Percentiles rank a stretch among this genome's conserved stretches.
These are phyloP conservation scores for Erythrophleum ivorense DNA, from an alignment of 331 rosid species.

Conservation along the genomic window DNA sequence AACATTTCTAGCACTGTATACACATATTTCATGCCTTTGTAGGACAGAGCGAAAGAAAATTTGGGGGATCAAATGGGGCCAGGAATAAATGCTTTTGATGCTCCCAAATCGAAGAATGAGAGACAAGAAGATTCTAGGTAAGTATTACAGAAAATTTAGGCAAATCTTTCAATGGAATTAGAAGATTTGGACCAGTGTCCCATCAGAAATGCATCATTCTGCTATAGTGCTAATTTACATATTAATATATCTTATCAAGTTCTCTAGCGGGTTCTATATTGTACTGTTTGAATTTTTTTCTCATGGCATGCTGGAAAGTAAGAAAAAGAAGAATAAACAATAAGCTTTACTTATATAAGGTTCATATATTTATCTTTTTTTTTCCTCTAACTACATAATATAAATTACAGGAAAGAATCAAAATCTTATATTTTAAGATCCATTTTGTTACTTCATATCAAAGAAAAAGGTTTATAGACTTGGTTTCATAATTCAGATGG, in stretches of 20 bases:
- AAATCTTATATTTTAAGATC: not conserved
- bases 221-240: not conserved
- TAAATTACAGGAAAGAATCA: not conserved
- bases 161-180: not conserved
- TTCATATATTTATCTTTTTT: too few relatives aligned
- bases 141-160: not conserved
- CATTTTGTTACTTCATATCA: constrained; percentile 16
- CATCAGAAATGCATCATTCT: constrained; percentile 1
- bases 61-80: constrained; percentile 24
- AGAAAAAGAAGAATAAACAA: too few relatives aligned
- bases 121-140: not conserved
- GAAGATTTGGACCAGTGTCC: not conserved
- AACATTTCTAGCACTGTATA: not conserved
- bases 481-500: not conserved
- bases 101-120: not conserved
- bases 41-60: constrained; percentile 32
- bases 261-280: not conserved
- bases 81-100: constrained; percentile 28
- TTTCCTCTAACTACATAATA: too few relatives aligned
- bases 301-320: too few relatives aligned
- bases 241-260: not conserved
- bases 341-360: too few relatives aligned
- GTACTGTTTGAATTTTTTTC: too few relatives aligned
- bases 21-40: not conserved
- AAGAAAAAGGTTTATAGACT: constrained; percentile 22